Percentiles rank a stretch among this genome's conserved stretches.
Evolutionary conservation across 306 rosid genomes (phyloP).

Genomic region (Senna tora): DNA sequence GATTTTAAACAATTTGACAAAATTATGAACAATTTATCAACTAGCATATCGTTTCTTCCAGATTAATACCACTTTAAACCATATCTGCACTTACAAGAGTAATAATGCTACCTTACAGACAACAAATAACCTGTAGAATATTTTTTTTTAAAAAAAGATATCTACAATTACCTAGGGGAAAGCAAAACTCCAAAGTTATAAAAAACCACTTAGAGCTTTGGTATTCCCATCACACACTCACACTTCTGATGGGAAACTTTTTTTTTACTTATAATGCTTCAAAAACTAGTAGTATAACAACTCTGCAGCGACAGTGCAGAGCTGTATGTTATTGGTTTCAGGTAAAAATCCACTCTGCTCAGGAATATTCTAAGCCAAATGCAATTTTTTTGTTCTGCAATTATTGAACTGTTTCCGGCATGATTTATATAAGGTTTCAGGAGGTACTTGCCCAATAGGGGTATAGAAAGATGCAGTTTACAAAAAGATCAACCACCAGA

Average conservation of each 20-base stretch:
- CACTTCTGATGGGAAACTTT: not conserved
- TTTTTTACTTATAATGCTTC: not conserved
- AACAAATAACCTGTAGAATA: not conserved
- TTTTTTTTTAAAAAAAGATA: not conserved
- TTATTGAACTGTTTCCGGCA: too few relatives aligned
- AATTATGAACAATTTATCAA: slow-evolving; percentile 1
- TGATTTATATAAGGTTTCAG: too few relatives aligned
- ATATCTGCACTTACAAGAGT: not conserved
- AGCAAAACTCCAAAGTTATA: not conserved
- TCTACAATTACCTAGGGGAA: not conserved
- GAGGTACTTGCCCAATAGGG: not conserved
- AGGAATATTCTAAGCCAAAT: too few relatives aligned
- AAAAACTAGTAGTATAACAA: not conserved
- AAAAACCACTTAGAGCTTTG: not conserved
- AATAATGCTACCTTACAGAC: not conserved
- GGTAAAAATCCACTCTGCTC: too few relatives aligned
- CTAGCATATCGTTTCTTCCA: not conserved
- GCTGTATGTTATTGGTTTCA: not conserved
- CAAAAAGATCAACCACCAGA: not conserved
- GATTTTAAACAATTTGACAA: slow-evolving; percentile 20
- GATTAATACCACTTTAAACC: not conserved
- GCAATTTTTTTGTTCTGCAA: too few relatives aligned
- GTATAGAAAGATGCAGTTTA: slow-evolving; percentile 1
- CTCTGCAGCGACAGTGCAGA: not conserved
- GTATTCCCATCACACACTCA: not conserved